Conservation (phyloP, 2,329 filamentous ascomycete species). For the Sporothrix brasiliensis region DNA sequence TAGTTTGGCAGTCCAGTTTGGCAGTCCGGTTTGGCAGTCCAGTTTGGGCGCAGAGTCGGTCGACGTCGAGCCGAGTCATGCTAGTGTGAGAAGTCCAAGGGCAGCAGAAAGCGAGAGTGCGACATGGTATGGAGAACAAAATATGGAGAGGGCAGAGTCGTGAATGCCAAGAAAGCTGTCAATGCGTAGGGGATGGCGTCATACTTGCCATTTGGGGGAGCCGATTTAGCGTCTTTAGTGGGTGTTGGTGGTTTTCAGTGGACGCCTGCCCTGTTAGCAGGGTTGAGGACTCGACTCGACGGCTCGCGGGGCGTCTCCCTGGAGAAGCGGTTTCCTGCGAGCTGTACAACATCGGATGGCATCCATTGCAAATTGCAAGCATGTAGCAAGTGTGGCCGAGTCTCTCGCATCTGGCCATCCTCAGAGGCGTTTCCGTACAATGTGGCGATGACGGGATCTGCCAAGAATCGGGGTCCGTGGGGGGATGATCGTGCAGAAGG, state of each 20-base stretch:
- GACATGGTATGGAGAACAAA: background rate
- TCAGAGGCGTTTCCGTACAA: background rate
- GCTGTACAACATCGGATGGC: too few species aligned
- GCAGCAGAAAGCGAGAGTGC: too few species aligned
- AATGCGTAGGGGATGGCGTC: background rate
- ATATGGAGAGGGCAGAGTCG: background rate
- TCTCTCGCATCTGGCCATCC: background rate
- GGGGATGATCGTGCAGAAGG: background rate
- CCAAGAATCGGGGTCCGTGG: background rate
- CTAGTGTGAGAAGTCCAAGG: conserved; percentile 20
- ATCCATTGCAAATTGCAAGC: too few species aligned
- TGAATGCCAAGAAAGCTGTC: background rate
- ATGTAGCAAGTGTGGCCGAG: too few species aligned
- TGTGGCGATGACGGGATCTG: conserved; percentile 14
- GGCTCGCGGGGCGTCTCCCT: background rate
- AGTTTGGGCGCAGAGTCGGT: background rate
- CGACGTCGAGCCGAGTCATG: conserved; percentile 30
- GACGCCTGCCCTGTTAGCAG: background rate
- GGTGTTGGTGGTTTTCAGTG: background rate
- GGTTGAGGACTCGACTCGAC: background rate
- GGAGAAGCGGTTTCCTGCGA: background rate
- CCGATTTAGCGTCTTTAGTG: background rate
- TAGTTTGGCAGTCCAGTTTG: background rate
- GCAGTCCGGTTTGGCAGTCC: background rate
- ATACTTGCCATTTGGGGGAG: background rate